Conservation (phyloP, 1,284 basidiomycete genomes). For the Ustilago shanxiensis region DNA sequence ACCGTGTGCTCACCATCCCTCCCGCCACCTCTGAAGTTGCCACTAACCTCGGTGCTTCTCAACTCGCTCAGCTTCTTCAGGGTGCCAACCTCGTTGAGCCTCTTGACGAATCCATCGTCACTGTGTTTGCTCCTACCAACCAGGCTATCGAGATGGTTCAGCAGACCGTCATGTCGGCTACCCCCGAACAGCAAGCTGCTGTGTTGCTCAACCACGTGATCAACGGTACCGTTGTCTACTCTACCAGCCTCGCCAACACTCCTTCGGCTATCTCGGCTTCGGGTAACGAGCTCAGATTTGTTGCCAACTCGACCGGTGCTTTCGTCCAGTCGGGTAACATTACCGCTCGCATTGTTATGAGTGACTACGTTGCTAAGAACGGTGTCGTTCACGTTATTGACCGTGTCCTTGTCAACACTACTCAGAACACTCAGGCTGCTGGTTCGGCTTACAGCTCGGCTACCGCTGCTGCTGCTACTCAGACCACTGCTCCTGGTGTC, state of each 20-base stretch:
- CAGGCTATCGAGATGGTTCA: conserved; percentile 70
- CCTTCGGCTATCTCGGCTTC: conserved; percentile 74
- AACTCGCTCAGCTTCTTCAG: conserved; percentile 69
- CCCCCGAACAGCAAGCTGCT: conserved; percentile 75
- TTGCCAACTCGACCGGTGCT: conserved; percentile 76
- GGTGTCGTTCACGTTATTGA: conserved; percentile 81
- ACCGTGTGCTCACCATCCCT: conserved; percentile 72
- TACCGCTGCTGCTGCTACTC: conserved; percentile 39
- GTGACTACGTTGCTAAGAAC: conserved; percentile 78
- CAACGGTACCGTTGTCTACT: conserved; percentile 80
- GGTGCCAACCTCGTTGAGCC: conserved; percentile 71
- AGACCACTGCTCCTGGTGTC: conserved; percentile 24
- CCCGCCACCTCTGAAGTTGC: conserved; percentile 45
- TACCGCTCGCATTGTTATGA: conserved; percentile 75
- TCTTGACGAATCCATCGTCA: conserved; percentile 73
- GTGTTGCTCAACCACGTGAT: conserved; percentile 73
- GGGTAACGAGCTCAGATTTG: conserved; percentile 76
- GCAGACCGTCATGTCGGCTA: conserved; percentile 72
- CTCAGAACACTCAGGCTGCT: conserved; percentile 74
- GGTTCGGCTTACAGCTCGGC: conserved; percentile 72
- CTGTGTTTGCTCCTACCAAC: conserved; percentile 77
- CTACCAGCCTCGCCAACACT: conserved; percentile 69
- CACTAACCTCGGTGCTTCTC: conserved; percentile 55
- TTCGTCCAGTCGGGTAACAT: conserved; percentile 76
- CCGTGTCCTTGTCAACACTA: conserved; percentile 75